These are phyloP conservation scores for Arthroderma sp. DNA, from an alignment of 2,329 filamentous ascomycete species.

Conservation along the genomic window DNA sequence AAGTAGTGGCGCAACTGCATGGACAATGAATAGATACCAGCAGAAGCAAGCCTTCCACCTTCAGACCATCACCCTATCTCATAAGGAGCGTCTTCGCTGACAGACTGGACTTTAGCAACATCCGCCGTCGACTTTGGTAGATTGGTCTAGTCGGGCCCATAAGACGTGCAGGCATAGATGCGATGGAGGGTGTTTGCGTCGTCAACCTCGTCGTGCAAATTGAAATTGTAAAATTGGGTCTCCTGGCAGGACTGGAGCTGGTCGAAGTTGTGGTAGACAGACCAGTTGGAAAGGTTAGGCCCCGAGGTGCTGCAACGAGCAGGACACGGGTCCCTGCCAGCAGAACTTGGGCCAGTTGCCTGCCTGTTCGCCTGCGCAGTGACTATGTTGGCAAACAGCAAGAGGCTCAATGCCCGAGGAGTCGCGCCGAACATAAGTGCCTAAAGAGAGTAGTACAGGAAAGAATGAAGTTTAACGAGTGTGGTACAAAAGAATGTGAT, in stretches of 20 bases:
- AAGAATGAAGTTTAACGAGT: background rate
- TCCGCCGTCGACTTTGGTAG: background rate
- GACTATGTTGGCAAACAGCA: background rate
- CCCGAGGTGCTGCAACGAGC: constrained; percentile 1
- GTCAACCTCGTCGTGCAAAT: background rate
- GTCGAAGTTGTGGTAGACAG: background rate
- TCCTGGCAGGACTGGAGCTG: constrained; percentile 5
- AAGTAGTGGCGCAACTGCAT: background rate
- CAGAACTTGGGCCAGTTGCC: background rate
- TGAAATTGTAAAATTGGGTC: constrained; percentile 1
- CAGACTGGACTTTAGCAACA: background rate
- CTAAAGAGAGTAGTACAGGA: background rate
- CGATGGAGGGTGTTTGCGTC: background rate
- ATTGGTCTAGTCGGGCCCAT: background rate
- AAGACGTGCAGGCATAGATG: background rate
- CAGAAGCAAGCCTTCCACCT: background rate
- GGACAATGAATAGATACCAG: background rate
- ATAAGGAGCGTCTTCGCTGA: background rate
- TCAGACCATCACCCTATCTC: background rate
- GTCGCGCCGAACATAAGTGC: background rate
- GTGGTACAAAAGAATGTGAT: background rate
- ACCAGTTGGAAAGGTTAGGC: background rate
- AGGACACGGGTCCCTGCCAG: background rate
- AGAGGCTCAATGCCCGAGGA: background rate
- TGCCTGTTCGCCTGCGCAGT: background rate